Base-by-base conservation (phyloP, 345 rosid species). In the Anastatica hierochuntica region DNA sequence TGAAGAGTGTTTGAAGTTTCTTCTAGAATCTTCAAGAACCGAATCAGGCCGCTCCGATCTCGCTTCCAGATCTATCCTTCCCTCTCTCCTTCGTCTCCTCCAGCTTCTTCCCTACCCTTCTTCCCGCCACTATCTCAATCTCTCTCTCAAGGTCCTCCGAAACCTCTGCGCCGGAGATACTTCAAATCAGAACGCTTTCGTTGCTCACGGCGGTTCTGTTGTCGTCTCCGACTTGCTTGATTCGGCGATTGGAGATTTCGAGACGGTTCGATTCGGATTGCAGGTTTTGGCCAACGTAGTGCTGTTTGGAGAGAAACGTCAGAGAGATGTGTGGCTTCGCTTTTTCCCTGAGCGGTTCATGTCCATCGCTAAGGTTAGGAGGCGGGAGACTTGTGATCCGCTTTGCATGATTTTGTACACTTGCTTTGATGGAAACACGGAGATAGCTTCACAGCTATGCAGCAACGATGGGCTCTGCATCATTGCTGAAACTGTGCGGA, bases 131-230 rank as follows among this genome's bases (percentile, higher is more conserved):
- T 56, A 54, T 24, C 75, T 82, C 7, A 7, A 37, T 1, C 76
- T 71, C 31, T 65, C 77, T 19, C 44, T 82, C 5, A 90, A 79
- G 54, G 72, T 90, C 65, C 76, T 79, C 16, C 76, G 98, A 12
- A 90, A 87, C 57, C 76, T 84, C 6, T 84, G 84, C 54, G 96
- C 95, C 3, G 92, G 95, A 8, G 92, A 82, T 26, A 17, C 51
- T 42, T 35, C 34, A 15, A 79, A 82, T 70, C 92, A 84, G 69
- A 49, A 69, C 45, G 58, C 69, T 11, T 90, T 87, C 69, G 31
- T 84, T 14, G 70, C 63, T 7, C 37, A 24, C 9, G 34, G 64
- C 31, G 96, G 95, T n/a, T 70, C 72, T n/a, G 56, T 24, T 17
- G 29, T 62, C 45, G 27, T 84, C 20, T 74, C 54, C 0, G 29